Conservation (phyloP, 371 early-diverging fungal genomes). For the Mucor irregularis region DNA sequence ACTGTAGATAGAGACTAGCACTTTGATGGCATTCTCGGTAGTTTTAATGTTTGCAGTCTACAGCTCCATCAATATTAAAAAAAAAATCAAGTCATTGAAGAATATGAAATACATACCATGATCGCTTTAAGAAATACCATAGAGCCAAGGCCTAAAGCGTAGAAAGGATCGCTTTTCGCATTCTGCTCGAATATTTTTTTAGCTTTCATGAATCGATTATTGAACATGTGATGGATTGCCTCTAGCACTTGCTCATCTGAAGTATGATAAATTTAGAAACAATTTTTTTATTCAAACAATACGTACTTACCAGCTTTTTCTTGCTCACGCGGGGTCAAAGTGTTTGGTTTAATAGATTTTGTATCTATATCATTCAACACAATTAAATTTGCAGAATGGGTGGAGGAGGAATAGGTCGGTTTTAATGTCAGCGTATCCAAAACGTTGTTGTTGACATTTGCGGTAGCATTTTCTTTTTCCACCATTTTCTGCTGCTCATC, state of each 20-base stretch:
- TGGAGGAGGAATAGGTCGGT: background rate
- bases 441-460: background rate
- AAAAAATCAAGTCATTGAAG: background rate
- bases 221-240: constrained; percentile 38
- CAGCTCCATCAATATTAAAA: background rate
- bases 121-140: constrained; percentile 53
- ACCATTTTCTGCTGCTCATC: background rate
- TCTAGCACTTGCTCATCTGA: constrained; percentile 26
- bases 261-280: too few relatives aligned
- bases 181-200: constrained; percentile 39
- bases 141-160: constrained; percentile 47
- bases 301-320: constrained; percentile 52
- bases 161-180: constrained; percentile 43
- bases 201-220: constrained; percentile 48
- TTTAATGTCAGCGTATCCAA: background rate
- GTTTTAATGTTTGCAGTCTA: constrained; percentile 44
- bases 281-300: too few relatives aligned
- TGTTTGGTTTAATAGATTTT: constrained; percentile 32
- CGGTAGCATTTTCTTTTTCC: background rate
- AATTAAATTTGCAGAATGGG: constrained; percentile 16
- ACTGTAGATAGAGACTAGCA: constrained; percentile 34
- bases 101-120: constrained; percentile 34
- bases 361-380: constrained; percentile 4
- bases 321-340: constrained; percentile 52
- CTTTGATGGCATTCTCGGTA: constrained; percentile 38